Percentiles rank a stretch among this genome's conserved stretches.
Evolutionary conservation across 2,329 filamentous ascomycete genomes (phyloP).

Genomic region (Eutypa lata): DNA sequence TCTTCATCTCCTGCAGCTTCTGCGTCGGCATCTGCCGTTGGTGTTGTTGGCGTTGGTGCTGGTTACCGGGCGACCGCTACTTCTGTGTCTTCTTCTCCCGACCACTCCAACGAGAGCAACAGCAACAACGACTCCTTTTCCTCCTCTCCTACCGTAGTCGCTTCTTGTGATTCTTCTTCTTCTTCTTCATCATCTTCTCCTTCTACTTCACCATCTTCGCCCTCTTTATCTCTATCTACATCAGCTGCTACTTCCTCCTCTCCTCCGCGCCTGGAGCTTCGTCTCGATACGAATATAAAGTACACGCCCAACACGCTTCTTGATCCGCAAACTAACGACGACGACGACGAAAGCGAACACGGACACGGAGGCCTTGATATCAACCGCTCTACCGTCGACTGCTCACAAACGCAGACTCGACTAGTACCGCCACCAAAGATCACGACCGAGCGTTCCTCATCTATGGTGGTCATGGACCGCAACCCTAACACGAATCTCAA

Average conservation of each 20-base stretch:
- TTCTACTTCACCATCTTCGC: neutral
- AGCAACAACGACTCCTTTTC: neutral
- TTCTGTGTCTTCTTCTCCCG: too few relatives aligned
- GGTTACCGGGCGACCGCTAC: neutral
- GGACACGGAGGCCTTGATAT: neutral
- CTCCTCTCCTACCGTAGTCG: too few relatives aligned
- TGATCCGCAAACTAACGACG: slow-evolving; percentile 1
- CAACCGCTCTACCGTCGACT: neutral
- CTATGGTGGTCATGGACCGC: neutral
- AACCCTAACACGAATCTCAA: slow-evolving; percentile 11
- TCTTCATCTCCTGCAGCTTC: neutral
- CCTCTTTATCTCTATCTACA: neutral
- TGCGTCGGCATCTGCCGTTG: neutral
- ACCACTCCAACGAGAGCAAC: neutral
- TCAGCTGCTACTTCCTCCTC: slow-evolving; percentile 2
- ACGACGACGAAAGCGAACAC: neutral
- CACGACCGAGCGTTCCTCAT: neutral
- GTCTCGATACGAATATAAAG: slow-evolving; percentile 17
- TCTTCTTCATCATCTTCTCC: neutral
- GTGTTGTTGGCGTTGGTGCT: neutral
- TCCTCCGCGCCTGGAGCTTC: slow-evolving; percentile 19
- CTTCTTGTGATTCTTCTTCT: neutral
- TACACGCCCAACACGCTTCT: slow-evolving; percentile 13
- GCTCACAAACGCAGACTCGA: slow-evolving; percentile 11
- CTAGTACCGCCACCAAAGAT: neutral